Evolutionary conservation across 1,284 basidiomycete genomes (phyloP), one percentile per base, ranked within the genome.

Genomic region (Veloboletus limbatus): DNA sequence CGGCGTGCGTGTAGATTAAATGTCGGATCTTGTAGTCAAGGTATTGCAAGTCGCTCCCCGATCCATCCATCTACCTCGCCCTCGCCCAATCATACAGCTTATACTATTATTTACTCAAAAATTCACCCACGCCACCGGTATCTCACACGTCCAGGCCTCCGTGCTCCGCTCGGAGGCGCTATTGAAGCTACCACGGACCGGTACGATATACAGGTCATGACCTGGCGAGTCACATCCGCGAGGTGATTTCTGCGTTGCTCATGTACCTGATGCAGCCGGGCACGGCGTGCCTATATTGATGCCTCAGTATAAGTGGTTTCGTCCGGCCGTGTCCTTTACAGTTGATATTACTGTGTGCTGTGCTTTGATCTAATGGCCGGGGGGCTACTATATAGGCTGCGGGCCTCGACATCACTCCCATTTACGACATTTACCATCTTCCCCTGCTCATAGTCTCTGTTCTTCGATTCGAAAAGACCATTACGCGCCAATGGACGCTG

Each of bases 321-420:
- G 8, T 32, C 35, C 14, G 18, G 25, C 50, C 51, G 59, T 42
- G 24, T 33, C 50, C 28, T 36, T 39, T 35, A 33, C 20, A 22
- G 32, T 17, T 40, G 27, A 32, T 39, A 35, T 24, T 21, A 16
- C 7, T 22, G 1, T 5, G 42, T 57, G 45, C 60, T 63, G 60
- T 59, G 57, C 34, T 17, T 9, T 49, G 58, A 59, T 54, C 37
- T 31, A 53, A 47, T 58, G 30, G 22, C 45, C 10, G 39, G 36
- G n/a, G 17, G 17, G 18, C 35, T 24, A 32, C 31, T 64, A 64
- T 62, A 64, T 64, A 64, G 31, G n/a, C 43, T 41, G 48, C 48
- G 33, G 36, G 17, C 17, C 27, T 18, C 21, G 24, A 32, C 25
- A 40, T 31, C 26, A 17, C 38, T 18, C 28, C 18, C 40, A 16